Conservation (phyloP, 208 protist genomes). For the Trypanosoma melophagium region DNA sequence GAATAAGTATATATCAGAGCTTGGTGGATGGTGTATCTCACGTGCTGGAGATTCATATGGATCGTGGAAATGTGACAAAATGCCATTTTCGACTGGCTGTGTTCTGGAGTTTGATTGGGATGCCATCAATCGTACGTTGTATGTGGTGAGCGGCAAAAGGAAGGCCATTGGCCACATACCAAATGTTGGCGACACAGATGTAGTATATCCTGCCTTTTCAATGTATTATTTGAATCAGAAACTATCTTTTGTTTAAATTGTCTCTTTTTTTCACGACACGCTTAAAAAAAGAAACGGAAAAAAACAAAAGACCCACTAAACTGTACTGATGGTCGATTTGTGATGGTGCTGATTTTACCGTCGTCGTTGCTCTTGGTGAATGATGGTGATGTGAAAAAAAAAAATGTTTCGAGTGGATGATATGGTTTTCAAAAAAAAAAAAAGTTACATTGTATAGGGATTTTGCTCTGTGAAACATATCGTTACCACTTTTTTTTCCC, state of each 20-base stretch:
- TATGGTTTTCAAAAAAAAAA: no score
- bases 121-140: constrained; percentile 57
- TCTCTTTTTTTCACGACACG: constrained; percentile 3
- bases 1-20: constrained; percentile 89
- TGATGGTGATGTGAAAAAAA: no score
- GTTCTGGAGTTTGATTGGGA: constrained; percentile 92
- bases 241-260: constrained; percentile 79
- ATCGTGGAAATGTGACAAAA: constrained; percentile 83
- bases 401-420: no score
- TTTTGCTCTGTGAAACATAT: not conserved
- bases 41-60: constrained; percentile 88
- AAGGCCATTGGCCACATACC: constrained; percentile 73
- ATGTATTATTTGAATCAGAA: constrained; percentile 93
- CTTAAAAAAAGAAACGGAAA: not conserved
- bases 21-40: constrained; percentile 89
- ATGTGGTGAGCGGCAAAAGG: constrained; percentile 83
- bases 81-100: constrained; percentile 84
- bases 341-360: no score
- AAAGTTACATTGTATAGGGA: no score
- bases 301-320: not conserved
- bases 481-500: not conserved
- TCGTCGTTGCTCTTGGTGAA: no score
- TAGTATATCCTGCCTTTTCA: constrained; percentile 84
- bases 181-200: constrained; percentile 60
- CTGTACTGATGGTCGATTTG: no score